phyloP scores from a whole-genome alignment of 495 filamentous ascomycete species.

The Penicillium ochrochloron region DNA sequence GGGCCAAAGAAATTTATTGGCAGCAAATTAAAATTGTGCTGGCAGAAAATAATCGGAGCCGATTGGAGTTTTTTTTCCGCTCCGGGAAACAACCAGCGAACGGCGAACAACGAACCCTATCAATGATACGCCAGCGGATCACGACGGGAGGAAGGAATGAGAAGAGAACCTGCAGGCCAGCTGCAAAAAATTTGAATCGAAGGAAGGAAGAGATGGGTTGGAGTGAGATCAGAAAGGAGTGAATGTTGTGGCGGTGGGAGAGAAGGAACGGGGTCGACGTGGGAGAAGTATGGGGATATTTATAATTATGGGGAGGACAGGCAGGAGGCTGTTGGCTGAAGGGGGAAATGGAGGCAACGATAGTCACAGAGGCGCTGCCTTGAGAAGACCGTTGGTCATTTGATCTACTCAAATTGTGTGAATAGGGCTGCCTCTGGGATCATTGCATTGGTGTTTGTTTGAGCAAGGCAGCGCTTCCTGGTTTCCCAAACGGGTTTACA shows the following conservation, averaged over 20 bases:
- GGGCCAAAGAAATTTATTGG: slow-evolving; percentile 13
- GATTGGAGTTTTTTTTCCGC: slow-evolving; percentile 24
- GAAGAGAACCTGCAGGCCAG: background rate
- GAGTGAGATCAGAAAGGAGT: background rate
- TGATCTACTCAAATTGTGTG: background rate
- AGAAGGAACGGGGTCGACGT: background rate
- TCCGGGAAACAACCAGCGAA: slow-evolving; percentile 9
- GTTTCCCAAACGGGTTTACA: background rate
- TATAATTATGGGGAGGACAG: background rate
- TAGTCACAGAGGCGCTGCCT: background rate
- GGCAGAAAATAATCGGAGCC: slow-evolving; percentile 31
- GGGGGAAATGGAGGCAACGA: background rate
- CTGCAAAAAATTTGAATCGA: background rate
- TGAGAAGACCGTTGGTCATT: background rate
- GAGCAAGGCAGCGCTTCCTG: background rate
- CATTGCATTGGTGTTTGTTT: background rate
- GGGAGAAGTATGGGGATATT: background rate
- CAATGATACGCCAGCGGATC: background rate
- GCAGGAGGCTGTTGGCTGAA: background rate
- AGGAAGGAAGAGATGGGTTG: background rate
- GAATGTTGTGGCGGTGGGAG: background rate
- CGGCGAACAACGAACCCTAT: slow-evolving; percentile 13
- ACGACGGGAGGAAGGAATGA: background rate
- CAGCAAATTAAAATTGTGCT: slow-evolving; percentile 21
- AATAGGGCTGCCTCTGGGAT: background rate